A percentile compares a stretch with the other conserved stretches of the same genome.
phyloP scores from a whole-genome alignment of 192 early-diverging fungal genomes.

The Rhizophagus clarus region DNA sequence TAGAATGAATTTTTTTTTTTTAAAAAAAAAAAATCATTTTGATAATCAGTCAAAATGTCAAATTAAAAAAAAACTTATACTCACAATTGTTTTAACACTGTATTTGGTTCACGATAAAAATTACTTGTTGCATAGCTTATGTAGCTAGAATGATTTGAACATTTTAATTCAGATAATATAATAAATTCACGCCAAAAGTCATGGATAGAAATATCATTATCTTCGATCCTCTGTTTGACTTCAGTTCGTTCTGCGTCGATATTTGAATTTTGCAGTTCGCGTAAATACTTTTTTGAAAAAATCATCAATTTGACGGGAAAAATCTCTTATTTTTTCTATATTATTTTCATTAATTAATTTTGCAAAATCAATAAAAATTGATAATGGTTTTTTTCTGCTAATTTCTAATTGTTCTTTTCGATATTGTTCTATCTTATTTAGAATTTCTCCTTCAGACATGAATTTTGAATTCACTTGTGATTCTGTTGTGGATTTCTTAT shows the following conservation, averaged over 20 bases:
- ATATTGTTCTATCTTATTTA: neutral
- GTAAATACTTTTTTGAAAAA: neutral
- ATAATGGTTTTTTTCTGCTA: neutral
- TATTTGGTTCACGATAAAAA: no score
- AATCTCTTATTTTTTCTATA: neutral
- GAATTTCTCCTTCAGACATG: neutral
- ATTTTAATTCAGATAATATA: neutral
- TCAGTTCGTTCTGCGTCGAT: neutral
- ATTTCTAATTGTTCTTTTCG: neutral
- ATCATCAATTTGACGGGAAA: neutral
- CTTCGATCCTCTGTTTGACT: neutral
- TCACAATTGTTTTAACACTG: neutral
- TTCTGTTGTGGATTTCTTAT: neutral
- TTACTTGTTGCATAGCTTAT: no score
- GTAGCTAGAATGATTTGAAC: no score
- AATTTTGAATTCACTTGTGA: neutral
- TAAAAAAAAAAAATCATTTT: no score
- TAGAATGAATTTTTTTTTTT: no score
- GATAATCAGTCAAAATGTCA: no score
- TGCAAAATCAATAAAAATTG: neutral
- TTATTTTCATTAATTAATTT: slow-evolving; percentile 4
- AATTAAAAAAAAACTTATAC: no score
- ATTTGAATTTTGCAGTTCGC: neutral
- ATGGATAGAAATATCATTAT: slow-evolving; percentile 11
- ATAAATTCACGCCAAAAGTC: slow-evolving; percentile 16